Percentiles rank a stretch among this genome's conserved stretches.
These are phyloP conservation scores for Myriosclerotinia duriaeana DNA, from an alignment of 2,329 filamentous ascomycete species.

Conservation along the genomic window DNA sequence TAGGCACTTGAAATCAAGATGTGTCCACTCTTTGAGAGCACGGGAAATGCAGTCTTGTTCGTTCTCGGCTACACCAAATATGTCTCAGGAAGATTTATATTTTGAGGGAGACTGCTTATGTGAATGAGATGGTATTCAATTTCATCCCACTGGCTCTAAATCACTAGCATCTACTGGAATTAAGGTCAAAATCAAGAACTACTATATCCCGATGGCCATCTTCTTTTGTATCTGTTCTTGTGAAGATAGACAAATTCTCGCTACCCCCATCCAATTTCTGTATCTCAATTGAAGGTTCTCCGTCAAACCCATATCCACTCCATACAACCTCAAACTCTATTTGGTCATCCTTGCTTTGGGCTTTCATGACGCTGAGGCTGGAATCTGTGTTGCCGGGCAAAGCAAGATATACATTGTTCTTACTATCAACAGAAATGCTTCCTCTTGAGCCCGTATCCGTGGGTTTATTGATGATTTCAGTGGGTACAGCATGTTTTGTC, in stretches of 20 bases:
- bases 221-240: conserved; percentile 24
- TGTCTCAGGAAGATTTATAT: not conserved
- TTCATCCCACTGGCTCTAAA: not conserved
- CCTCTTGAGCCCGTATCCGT: conserved; percentile 33
- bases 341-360: conserved; percentile 17
- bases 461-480: conserved; percentile 24
- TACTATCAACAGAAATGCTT: conserved; percentile 31
- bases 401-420: conserved; percentile 28
- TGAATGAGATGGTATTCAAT: not conserved
- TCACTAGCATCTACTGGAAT: not conserved
- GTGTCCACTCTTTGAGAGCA: too few species aligned
- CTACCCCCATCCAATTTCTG: conserved; percentile 28
- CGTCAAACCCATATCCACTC: conserved; percentile 33
- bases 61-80: not conserved
- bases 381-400: conserved; percentile 34
- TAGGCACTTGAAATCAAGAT: not conserved
- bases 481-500: conserved; percentile 26
- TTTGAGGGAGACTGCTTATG: not conserved
- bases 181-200: conserved; percentile 31
- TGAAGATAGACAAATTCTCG: conserved; percentile 34
- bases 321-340: conserved; percentile 28
- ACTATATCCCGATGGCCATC: conserved; percentile 27
- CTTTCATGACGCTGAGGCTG: conserved; percentile 31
- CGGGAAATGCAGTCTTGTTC: not conserved
- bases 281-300: conserved; percentile 34